phyloP scores from a whole-genome alignment of 2,329 filamentous ascomycete species.

The Penicillium verrucosum region DNA sequence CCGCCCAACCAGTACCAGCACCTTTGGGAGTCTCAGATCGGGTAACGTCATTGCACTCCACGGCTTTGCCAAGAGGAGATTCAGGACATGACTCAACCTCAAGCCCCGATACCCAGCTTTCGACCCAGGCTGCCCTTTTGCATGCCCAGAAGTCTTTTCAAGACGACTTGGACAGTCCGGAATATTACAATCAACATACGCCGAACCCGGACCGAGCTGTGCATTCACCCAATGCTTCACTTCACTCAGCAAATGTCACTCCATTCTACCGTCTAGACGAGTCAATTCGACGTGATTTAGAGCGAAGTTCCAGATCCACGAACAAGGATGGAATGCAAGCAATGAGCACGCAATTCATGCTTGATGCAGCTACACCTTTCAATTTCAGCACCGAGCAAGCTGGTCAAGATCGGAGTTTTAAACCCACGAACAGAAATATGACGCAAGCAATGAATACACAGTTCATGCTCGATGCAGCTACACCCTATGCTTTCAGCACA shows the following conservation, averaged over 20 bases:
- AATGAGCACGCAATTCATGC: constrained; percentile 42
- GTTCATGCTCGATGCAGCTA: constrained; percentile 40
- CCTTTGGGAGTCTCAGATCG: constrained; percentile 30
- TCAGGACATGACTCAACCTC: constrained; percentile 19
- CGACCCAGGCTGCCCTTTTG: constrained; percentile 41
- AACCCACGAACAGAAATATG: constrained; percentile 12
- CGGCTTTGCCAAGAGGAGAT: constrained; percentile 29
- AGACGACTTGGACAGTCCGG: constrained; percentile 35
- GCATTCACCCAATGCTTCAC: constrained; percentile 13
- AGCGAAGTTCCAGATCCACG: constrained; percentile 1
- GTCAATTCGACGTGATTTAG: constrained; percentile 2
- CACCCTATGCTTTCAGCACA: constrained; percentile 40
- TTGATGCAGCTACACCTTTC: constrained; percentile 42
- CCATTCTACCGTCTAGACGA: constrained; percentile 29
- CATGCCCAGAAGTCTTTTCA: constrained; percentile 42
- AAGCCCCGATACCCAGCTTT: constrained; percentile 34
- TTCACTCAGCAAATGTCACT: constrained; percentile 26
- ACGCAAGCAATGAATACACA: constrained; percentile 38
- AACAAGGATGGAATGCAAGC: constrained; percentile 22
- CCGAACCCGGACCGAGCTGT: constrained; percentile 14
- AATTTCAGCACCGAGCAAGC: constrained; percentile 30
- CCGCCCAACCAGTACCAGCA: constrained; percentile 36
- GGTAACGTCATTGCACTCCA: constrained; percentile 40
- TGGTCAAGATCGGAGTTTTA: constrained; percentile 1
- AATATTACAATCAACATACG: constrained; percentile 10